phyloP scores from a whole-genome alignment of 2,329 filamentous ascomycete species.

The Alternaria solani region DNA sequence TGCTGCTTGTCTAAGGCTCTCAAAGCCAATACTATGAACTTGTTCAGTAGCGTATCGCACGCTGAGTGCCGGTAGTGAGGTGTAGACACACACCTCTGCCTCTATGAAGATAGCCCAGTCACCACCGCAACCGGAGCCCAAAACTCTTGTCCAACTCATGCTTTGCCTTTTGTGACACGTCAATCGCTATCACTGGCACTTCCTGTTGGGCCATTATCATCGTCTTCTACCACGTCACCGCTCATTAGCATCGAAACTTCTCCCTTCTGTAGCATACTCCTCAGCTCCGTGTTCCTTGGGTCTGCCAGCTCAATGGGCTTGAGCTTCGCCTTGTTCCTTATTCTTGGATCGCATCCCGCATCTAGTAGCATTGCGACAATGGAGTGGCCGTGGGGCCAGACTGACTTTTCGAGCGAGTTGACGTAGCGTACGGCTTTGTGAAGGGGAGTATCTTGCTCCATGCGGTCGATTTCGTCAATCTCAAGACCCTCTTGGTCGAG shows the following conservation, averaged over 20 bases:
- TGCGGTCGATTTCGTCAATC: slow-evolving; percentile 77
- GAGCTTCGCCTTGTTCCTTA: slow-evolving; percentile 76
- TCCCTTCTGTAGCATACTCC: slow-evolving; percentile 71
- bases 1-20: slow-evolving; percentile 10
- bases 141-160: background rate
- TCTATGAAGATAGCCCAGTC: slow-evolving; percentile 13
- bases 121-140: slow-evolving; percentile 1
- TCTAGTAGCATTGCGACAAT: slow-evolving; percentile 84
- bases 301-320: slow-evolving; percentile 77
- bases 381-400: slow-evolving; percentile 71
- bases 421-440: slow-evolving; percentile 81
- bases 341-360: slow-evolving; percentile 71
- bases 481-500: slow-evolving; percentile 86
- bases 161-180: slow-evolving; percentile 7
- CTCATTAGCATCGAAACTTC: slow-evolving; percentile 67
- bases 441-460: slow-evolving; percentile 79
- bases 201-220: slow-evolving; percentile 57
- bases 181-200: slow-evolving; percentile 59
- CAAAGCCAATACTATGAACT: slow-evolving; percentile 12
- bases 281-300: slow-evolving; percentile 70
- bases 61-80: slow-evolving; percentile 9
- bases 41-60: slow-evolving; percentile 8
- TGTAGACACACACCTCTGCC: slow-evolving; percentile 6
- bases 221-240: slow-evolving; percentile 59
- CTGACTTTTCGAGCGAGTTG: slow-evolving; percentile 70